Base-by-base conservation (phyloP, 1,284 basidiomycete species). In the Naganishia sp. region DNA sequence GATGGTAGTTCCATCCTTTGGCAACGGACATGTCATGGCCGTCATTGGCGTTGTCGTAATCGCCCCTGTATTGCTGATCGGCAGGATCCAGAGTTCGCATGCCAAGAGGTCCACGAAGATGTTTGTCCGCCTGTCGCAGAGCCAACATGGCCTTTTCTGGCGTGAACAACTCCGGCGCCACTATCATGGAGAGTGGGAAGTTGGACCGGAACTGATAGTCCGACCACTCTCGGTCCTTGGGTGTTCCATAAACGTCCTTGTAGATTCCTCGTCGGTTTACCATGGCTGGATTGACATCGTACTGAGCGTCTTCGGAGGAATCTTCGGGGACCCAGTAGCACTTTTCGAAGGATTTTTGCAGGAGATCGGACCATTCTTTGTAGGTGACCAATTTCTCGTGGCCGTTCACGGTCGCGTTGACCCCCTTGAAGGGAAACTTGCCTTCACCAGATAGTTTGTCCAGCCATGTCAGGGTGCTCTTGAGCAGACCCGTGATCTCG, bases 231-330 rank as follows among this genome's bases (percentile, higher is more conserved):
- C 91, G 86, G 15, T 88, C 89, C 61, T 83, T 75, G 1, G 91
- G 91, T 18, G 94, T 93, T 44, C 93, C 92, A 72, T 90, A 91
- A 6, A 98, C 93, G 75, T 99, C 95, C 83, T 99, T 99, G 85
- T 99, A 99, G 77, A 98, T 95, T 5, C 95, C 95, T 55, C 95
- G 85, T 28, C 92, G 89, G 78, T 94, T 91, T 70, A 97, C 84
- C 42, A 97, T 80, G 36, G 76, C 82, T 1, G 90, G 71, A 74
- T 92, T 84, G 70, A 97, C 78, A 64, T 84, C 83, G 81, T 92
- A 94, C 45, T 86, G 81, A 9, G 74, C 70, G 75, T 99, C 94
- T 28, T 92, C 85, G 11, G 82, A 75, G 0, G 88, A 83, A 75
- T 94, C 90, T 86, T 81, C 55, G 13, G 94, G 95, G 55, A 99